These are phyloP conservation scores for Chamaecyparis obtusa DNA, from an alignment of 75 land plant genomes.

Conservation along the genomic window DNA sequence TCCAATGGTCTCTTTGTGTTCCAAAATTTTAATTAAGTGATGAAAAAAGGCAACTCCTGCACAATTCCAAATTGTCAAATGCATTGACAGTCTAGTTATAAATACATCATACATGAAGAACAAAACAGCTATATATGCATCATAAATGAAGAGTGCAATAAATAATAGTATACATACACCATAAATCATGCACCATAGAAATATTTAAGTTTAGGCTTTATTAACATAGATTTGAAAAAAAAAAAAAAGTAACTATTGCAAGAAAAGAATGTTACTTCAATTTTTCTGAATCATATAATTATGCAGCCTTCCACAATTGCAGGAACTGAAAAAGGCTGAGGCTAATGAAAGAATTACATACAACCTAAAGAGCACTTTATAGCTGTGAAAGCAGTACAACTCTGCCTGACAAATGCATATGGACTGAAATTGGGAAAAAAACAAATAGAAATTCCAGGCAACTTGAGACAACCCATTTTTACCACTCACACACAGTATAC, in stretches of 20 bases:
- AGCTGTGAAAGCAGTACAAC: not conserved
- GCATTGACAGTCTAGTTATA: not conserved
- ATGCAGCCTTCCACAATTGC: not conserved
- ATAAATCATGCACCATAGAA: not conserved
- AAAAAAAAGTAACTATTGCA: too few relatives aligned
- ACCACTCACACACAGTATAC: not conserved
- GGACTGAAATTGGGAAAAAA: not conserved
- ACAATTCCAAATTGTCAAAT: not conserved
- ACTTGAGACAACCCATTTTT: not conserved
- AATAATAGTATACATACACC: not conserved
- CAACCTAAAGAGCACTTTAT: not conserved
- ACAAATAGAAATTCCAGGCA: not conserved
- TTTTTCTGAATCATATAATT: too few relatives aligned
- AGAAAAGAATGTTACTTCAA: not conserved
- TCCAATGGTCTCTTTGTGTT: conserved; percentile 75
- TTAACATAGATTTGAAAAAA: not conserved
- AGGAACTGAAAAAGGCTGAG: not conserved
- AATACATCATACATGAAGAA: not conserved
- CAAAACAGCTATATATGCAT: too few relatives aligned
- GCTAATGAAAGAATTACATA: not conserved
- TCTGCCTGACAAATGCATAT: not conserved
- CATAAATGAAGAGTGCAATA: too few relatives aligned
- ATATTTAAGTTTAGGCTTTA: not conserved
- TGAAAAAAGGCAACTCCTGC: conserved; percentile 24
- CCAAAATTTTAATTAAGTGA: conserved; percentile 29